Conservation (phyloP, 257 asterid species). For the Nicotiana obtusifolia region DNA sequence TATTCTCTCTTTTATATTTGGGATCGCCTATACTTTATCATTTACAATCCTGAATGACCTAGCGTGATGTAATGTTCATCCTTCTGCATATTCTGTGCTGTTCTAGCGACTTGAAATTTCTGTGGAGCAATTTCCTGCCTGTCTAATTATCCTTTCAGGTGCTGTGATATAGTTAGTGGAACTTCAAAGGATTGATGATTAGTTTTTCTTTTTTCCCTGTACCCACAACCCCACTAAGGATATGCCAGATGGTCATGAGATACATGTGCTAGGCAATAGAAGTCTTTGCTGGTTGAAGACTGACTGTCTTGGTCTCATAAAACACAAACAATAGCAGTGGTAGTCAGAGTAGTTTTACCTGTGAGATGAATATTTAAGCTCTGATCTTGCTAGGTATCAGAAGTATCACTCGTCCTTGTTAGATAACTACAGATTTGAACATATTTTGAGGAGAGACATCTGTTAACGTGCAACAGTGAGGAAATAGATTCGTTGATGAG, state of each 20-base stretch:
- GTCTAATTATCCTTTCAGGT: background rate
- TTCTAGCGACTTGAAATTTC: background rate
- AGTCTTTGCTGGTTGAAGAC: background rate
- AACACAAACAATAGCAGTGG: background rate
- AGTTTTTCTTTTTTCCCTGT: background rate
- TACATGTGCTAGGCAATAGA: background rate
- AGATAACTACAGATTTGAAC: background rate
- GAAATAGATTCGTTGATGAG: background rate
- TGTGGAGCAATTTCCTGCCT: background rate
- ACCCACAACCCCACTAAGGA: background rate
- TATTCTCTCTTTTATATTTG: background rate
- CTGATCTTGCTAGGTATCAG: background rate
- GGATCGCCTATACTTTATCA: background rate
- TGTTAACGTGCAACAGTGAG: background rate
- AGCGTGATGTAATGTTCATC: background rate
- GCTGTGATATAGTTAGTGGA: background rate
- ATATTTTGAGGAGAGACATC: background rate
- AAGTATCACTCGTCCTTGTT: background rate
- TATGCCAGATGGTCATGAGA: background rate
- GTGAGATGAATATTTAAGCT: background rate
- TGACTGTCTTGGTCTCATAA: background rate
- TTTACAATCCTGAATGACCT: background rate
- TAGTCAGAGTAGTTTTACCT: background rate
- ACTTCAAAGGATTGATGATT: background rate
- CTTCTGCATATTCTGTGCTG: background rate